Conservation (phyloP, 2,329 filamentous ascomycete species). For the Trichophyton verrucosum region DNA sequence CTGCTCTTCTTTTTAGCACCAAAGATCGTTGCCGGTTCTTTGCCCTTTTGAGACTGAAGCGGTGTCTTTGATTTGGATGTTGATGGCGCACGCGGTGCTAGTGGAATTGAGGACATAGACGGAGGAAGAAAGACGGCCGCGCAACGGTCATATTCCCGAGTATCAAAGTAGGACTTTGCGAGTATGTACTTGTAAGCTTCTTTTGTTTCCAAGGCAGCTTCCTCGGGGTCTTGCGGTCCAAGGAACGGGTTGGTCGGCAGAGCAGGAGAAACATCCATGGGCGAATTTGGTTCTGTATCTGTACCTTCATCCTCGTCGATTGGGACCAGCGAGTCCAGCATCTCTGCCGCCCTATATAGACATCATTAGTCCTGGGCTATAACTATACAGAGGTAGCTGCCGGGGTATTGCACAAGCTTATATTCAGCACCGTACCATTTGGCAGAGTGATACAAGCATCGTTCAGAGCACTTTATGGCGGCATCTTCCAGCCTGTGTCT, state of each 20-base stretch:
- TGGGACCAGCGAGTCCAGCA: slow-evolving; percentile 66
- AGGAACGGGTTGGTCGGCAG: slow-evolving; percentile 40
- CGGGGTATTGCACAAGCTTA: background rate
- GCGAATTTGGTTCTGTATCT: slow-evolving; percentile 47
- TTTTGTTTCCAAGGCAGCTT: slow-evolving; percentile 62
- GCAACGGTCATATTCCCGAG: slow-evolving; percentile 86
- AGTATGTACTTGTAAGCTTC: slow-evolving; percentile 77
- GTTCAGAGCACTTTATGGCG: slow-evolving; percentile 79
- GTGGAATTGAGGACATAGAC: slow-evolving; percentile 56
- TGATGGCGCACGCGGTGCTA: slow-evolving; percentile 35
- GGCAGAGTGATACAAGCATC: slow-evolving; percentile 87
- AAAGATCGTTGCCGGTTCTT: slow-evolving; percentile 43
- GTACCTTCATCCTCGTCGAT: slow-evolving; percentile 41
- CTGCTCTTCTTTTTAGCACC: slow-evolving; percentile 26
- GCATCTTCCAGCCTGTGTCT: slow-evolving; percentile 69
- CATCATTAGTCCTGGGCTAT: background rate
- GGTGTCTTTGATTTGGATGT: slow-evolving; percentile 9
- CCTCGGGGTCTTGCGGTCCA: slow-evolving; percentile 53
- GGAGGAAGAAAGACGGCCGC: slow-evolving; percentile 79
- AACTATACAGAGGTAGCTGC: background rate
- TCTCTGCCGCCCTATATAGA: slow-evolving; percentile 69
- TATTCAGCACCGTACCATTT: slow-evolving; percentile 58
- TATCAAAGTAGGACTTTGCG: slow-evolving; percentile 90
- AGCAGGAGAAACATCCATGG: slow-evolving; percentile 43
- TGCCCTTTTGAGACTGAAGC: slow-evolving; percentile 40